Conservation (phyloP, 139 green algal species). For the Closterium sp. region DNA sequence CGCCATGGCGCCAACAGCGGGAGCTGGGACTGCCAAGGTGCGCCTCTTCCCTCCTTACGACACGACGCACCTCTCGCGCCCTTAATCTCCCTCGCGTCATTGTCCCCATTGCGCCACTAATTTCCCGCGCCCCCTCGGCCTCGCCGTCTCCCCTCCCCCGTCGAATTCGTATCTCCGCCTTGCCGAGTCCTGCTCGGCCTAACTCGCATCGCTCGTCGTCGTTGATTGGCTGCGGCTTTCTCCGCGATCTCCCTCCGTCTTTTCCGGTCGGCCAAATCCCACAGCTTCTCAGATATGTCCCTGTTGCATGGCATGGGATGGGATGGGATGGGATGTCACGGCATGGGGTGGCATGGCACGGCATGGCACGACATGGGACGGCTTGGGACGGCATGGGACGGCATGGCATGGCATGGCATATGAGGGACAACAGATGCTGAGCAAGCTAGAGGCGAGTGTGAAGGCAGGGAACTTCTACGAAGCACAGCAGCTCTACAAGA, state of each 20-base stretch:
- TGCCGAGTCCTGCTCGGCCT: not conserved
- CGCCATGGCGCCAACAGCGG: not conserved
- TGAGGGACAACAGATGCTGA: constrained; percentile 16
- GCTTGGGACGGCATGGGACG: not conserved
- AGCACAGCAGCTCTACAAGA: constrained; percentile 79
- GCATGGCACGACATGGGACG: not conserved
- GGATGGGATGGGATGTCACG: not conserved
- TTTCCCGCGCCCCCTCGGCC: not conserved
- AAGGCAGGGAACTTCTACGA: constrained; percentile 63
- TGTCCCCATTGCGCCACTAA: not conserved
- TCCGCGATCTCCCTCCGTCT: too few species aligned
- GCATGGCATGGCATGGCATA: not conserved
- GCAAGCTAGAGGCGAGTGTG: constrained; percentile 31
- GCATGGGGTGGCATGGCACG: not conserved
- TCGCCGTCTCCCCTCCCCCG: not conserved
- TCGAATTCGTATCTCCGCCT: not conserved
- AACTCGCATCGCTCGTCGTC: not conserved
- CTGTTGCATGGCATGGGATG: not conserved
- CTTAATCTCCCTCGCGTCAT: not conserved
- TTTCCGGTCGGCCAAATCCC: too few species aligned
- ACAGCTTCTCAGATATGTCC: not conserved
- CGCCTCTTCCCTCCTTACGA: not conserved
- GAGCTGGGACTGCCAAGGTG: not conserved
- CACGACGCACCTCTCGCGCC: not conserved
- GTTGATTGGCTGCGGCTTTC: too few species aligned